These are phyloP conservation scores for Ceriops tagal DNA, from an alignment of 345 rosid genomes.

Conservation along the genomic window DNA sequence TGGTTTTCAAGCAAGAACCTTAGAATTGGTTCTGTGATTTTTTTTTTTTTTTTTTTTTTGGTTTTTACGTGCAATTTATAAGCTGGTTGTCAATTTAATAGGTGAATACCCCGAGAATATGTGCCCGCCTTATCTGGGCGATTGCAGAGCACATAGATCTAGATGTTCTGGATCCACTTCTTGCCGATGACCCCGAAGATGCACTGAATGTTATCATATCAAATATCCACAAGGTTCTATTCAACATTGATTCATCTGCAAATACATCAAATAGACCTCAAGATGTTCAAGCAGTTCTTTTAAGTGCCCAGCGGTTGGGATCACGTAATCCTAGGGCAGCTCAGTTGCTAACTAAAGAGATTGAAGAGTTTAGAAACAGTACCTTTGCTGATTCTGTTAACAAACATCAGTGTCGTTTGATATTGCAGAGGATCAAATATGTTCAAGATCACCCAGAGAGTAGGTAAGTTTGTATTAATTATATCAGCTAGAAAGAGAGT, in stretches of 20 bases:
- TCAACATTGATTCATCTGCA: slow-evolving; percentile 74
- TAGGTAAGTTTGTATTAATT: slow-evolving; percentile 43
- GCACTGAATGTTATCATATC: slow-evolving; percentile 75
- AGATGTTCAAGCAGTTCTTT: slow-evolving; percentile 92
- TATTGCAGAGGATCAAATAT: slow-evolving; percentile 86
- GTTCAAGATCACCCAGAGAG: slow-evolving; percentile 60
- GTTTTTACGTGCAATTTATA: too few species aligned
- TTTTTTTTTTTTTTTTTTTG: too few species aligned
- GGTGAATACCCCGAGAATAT: slow-evolving; percentile 75
- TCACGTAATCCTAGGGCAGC: slow-evolving; percentile 86
- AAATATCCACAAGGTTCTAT: slow-evolving; percentile 82
- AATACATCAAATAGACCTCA: slow-evolving; percentile 75
- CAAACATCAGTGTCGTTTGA: slow-evolving; percentile 91
- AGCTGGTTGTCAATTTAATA: slow-evolving; percentile 29
- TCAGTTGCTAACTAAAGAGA: slow-evolving; percentile 72
- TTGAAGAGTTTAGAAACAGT: slow-evolving; percentile 86
- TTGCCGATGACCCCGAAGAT: slow-evolving; percentile 98
- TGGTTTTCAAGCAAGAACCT: too few species aligned
- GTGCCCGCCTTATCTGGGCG: slow-evolving; percentile 86
- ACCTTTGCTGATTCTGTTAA: slow-evolving; percentile 82
- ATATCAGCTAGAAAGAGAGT: too few species aligned
- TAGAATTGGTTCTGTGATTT: too few species aligned
- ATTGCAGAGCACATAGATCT: slow-evolving; percentile 88
- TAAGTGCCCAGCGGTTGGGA: slow-evolving; percentile 83
- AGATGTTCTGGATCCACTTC: slow-evolving; percentile 96